Evolutionary conservation across 768 basidiomycete species (phyloP).

Genomic region (Naganishia randhawae): DNA sequence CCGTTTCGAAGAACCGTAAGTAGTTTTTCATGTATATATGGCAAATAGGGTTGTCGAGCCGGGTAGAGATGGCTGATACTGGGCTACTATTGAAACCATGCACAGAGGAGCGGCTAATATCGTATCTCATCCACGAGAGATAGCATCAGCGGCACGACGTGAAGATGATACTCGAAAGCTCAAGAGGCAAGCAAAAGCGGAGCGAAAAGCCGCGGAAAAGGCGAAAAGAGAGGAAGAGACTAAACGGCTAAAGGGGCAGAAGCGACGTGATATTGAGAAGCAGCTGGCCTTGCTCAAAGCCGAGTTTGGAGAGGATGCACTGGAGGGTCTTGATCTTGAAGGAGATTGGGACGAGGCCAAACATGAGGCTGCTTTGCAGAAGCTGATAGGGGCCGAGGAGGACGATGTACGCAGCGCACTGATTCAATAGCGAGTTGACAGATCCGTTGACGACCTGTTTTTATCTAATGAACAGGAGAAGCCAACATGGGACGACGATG

Average conservation of each 20-base stretch:
- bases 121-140: slow-evolving; percentile 69
- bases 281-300: slow-evolving; percentile 79
- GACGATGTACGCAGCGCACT: slow-evolving; percentile 34
- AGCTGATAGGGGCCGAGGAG: slow-evolving; percentile 61
- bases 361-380: slow-evolving; percentile 78
- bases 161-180: slow-evolving; percentile 76
- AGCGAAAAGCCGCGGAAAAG: slow-evolving; percentile 58
- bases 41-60: not conserved
- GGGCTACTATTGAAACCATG: not conserved
- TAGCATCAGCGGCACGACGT: slow-evolving; percentile 53
- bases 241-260: slow-evolving; percentile 68
- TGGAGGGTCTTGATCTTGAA: slow-evolving; percentile 62
- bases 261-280: slow-evolving; percentile 57
- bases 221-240: slow-evolving; percentile 62
- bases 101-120: slow-evolving; percentile 65
- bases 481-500: slow-evolving; percentile 77
- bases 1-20: slow-evolving; percentile 92
- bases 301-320: slow-evolving; percentile 60
- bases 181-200: slow-evolving; percentile 71
- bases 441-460: slow-evolving; percentile 6
- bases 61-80: not conserved
- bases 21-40: slow-evolving; percentile 38
- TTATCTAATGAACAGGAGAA: slow-evolving; percentile 56
- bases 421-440: not conserved
- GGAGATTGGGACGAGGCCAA: slow-evolving; percentile 86